Evolutionary conservation across 2,329 filamentous ascomycete species (phyloP), one percentile per base, ranked within the genome.

Genomic region (Aspergillus texensis): DNA sequence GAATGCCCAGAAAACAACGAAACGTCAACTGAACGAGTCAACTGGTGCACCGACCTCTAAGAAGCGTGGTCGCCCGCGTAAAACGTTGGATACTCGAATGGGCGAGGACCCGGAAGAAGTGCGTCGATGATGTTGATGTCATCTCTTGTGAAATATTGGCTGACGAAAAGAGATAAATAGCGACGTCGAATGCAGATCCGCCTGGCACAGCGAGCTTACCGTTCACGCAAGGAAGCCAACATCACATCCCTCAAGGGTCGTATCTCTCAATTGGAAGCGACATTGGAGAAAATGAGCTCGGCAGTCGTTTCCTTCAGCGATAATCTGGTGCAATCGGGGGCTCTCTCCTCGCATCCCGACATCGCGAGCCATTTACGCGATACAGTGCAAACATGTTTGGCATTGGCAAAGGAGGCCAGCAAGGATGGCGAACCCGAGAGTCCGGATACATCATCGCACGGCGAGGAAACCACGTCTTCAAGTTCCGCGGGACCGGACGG

Each of bases 181-280:
- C 69, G 70, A 43, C 62, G 71, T 10, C 70, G 71, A 32, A 67
- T 66, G 64, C 71, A 72, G 61, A 71, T 70, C 39, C 70, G 71
- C 39, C 62, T 71, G 43, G 71, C 70, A 19, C 71, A 72, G 63
- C 68, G 70, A 6, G 71, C 71, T 4, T 72, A 72, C 62, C 70
- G 71, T 21, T 72, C 69, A 19, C 69, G 71, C 30, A 71, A 72
- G 48, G 69, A 72, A 60, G 69, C 67, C 4, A 66, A 60, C 36
- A 57, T 69, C 12, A 63, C 65, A n/a, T 60, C 61, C 12, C 63
- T 70, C 14, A 69, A 66, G 26, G 62, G 52, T 30, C 71, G 69
- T 21, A 69, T 72, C 26, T 58, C 61, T 1, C 52, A 67, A 50
- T 36, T 72, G 28, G 71, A 72, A 45, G 41, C 57, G 1, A 58